Base-by-base conservation (phyloP, 1,284 basidiomycete genomes). In the Sporisorium exsertum region DNA sequence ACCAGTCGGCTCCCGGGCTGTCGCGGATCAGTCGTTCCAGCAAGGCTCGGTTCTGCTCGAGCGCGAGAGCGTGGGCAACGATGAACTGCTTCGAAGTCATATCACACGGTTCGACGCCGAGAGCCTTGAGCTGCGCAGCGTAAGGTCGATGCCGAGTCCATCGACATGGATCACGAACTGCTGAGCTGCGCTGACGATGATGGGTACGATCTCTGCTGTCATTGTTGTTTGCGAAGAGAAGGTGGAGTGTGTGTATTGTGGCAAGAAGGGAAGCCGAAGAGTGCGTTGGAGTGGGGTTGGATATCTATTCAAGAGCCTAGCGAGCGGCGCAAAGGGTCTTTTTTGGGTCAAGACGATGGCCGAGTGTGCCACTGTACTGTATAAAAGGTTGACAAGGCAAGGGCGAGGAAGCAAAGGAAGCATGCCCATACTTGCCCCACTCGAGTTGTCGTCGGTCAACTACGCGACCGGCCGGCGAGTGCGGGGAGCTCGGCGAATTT, bases 11-110 rank as follows among this genome's bases (percentile, higher is more conserved):
- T 22, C 51, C 70, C 3, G 64, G 52, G 37, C 55, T 59, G 15
- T 46, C 46, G n/a, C 56, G 56, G 29, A 72, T 58, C 22, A 63
- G 60, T 16, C 64, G 32, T 26, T 72, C 64, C 49, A 72, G 57
- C 22, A 72, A 12, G 10, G 29, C 16, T 29, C 51, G 51, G 52
- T 59, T 72, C 20, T 51, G 22, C 12, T 42, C 22, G 22, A 66
- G 27, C 6, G 59, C 60, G 5, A 72, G 64, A 3, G 64, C 70
- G 16, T 72, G 64, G n/a, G 64, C 64, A 13, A 72, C 60, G 60
- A 72, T 67, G 37, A 72, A 72, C 57, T 72, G 70, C 57, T 72
- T 72, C 42, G 70, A 72, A 12, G 70, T 72, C 70, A 72, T 72
- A 53, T 72, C 70, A 35, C 66, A 67, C 24, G 70, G 64, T 50